A percentile compares a stretch with the other conserved stretches of the same genome.
phyloP scores from a whole-genome alignment of 192 early-diverging fungal genomes.

The Entomortierella parvispora region DNA sequence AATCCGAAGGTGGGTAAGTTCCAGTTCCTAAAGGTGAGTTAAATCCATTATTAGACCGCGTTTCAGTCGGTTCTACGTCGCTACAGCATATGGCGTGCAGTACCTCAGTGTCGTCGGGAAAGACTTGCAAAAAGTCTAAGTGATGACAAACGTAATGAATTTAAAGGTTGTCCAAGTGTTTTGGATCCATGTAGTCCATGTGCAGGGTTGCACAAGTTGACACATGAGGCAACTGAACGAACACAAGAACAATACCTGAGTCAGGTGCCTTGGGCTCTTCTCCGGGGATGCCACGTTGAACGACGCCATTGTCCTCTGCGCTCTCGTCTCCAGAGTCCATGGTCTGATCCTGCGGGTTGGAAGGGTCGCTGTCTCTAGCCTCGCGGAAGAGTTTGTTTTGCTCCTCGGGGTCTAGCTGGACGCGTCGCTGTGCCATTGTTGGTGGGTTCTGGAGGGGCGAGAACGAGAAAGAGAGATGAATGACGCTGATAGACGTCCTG shows the following conservation, averaged over 20 bases:
- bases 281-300: constrained; percentile 43
- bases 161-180: too few species aligned
- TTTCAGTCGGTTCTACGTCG: background rate
- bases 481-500: too few species aligned
- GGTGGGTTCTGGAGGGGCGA: background rate
- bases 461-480: too few species aligned
- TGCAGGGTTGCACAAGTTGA: too few species aligned
- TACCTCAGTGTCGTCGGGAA: constrained; percentile 61
- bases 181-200: too few species aligned
- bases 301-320: constrained; percentile 25
- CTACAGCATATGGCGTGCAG: background rate
- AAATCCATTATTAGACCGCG: background rate
- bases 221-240: too few species aligned
- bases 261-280: constrained; percentile 22
- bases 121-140: constrained; percentile 59
- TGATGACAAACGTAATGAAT: too few species aligned
- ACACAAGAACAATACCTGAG: constrained; percentile 8
- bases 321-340: constrained; percentile 48
- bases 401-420: constrained; percentile 44
- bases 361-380: constrained; percentile 3
- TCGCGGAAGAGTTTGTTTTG: constrained; percentile 45
- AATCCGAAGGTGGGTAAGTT: constrained; percentile 74
- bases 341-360: constrained; percentile 3
- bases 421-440: constrained; percentile 31
- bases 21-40: constrained; percentile 63